Evolutionary conservation across 2,329 filamentous ascomycete genomes (phyloP), one percentile per base, ranked within the genome.

Genomic region (Ophiocordyceps australis): DNA sequence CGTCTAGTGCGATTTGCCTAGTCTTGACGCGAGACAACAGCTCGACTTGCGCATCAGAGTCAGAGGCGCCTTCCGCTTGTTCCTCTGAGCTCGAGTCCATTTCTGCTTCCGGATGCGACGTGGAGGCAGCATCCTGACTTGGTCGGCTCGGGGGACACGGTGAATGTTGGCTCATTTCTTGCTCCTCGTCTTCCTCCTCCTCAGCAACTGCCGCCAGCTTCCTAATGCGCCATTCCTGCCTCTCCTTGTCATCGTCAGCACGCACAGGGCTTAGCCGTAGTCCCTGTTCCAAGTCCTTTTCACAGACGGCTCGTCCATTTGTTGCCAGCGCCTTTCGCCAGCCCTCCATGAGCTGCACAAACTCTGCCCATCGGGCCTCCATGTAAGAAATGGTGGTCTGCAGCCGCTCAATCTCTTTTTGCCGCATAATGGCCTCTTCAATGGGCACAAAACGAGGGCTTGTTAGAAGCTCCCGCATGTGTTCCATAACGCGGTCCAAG

Each of bases 361-460:
- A 81, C 43, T 95, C 86, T 35, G 72, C 74, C 82, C 89, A 93
- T 26, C 83, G 69, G 14, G 59, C 65, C 48, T 95, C 85, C 80
- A 95, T 93, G 50, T 78, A 83, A 45, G 91, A 79, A 76, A 86
- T 92, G 11, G 85, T 82, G 28, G 77, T 69, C 28, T 81, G 72
- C 24, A 98, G 59, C 26, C 80, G 68, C 27, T 66, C 63, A 35
- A 98, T 95, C 46, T 94, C 85, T 31, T 91, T 77, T 35, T 98
- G 86, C 28, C 86, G 72, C n/a, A 83, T 55, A 42, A 91, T 75
- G 3, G 98, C 82, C 47, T 95, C 89, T 40, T 95, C 89, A 14
- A 95, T 70, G 1, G 86, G 80, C 10, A 94, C 89, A 46, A 95
- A 98, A 3, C 85, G 92, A 2, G 89, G 89, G 42, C 95, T 95